Conservation (phyloP, 148 eudicot genomes). For the Rhododendron williamsianum region DNA sequence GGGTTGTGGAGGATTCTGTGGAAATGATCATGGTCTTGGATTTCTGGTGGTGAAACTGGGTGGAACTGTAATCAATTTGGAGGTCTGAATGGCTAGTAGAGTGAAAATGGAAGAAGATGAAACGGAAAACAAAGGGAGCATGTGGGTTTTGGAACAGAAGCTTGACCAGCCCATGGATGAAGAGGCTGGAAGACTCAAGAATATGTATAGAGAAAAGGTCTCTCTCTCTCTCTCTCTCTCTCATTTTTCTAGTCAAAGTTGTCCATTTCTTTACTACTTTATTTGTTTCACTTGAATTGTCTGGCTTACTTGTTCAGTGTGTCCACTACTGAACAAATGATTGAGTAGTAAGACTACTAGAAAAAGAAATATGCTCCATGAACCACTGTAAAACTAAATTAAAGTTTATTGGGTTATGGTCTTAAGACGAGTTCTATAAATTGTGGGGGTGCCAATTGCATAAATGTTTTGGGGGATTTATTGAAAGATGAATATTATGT, state of each 20-base stretch:
- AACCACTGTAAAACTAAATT: background rate
- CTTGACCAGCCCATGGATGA: constrained; percentile 95
- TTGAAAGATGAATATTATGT: background rate
- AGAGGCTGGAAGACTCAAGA: constrained; percentile 80
- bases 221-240: background rate
- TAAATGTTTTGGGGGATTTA: background rate
- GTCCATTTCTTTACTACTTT: background rate
- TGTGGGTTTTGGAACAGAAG: constrained; percentile 94
- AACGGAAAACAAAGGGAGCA: constrained; percentile 49
- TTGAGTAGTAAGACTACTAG: background rate
- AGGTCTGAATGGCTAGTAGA: constrained; percentile 32
- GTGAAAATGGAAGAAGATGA: constrained; percentile 35
- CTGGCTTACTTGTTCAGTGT: background rate
- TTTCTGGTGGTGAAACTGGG: background rate
- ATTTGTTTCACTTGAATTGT: background rate
- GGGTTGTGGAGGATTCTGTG: background rate
- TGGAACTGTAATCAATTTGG: background rate
- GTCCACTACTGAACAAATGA: background rate
- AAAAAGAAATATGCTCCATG: background rate
- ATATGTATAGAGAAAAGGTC: constrained; percentile 75
- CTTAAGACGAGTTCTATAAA: background rate
- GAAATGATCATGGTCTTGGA: background rate
- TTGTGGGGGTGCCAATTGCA: background rate
- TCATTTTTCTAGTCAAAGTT: background rate
- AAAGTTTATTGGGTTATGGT: background rate